Conservation (phyloP, 306 rosid genomes). For the Vigna reflexopilosa region DNA sequence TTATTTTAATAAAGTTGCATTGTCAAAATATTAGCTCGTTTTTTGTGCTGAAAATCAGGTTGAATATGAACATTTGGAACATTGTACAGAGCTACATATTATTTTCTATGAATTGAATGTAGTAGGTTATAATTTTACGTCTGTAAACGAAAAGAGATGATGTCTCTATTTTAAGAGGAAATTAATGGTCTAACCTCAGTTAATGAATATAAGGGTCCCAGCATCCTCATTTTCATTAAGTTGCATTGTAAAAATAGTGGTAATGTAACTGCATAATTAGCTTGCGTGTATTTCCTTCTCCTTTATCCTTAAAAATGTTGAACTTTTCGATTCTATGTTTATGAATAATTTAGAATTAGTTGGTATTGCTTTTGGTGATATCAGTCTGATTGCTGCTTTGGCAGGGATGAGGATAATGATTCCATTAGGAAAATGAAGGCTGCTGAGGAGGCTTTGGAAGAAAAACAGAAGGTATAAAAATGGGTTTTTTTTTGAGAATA, state of each 20-base stretch:
- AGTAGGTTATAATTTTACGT: not conserved
- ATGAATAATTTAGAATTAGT: conserved; percentile 36
- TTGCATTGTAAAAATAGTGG: conserved; percentile 16
- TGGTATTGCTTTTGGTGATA: conserved; percentile 46
- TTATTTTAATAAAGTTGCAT: conserved; percentile 4
- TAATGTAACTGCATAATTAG: conserved; percentile 24
- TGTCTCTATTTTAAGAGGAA: conserved; percentile 9
- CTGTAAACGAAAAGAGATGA: conserved; percentile 10
- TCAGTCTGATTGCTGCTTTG: conserved; percentile 50
- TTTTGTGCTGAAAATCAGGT: not conserved
- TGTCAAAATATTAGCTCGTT: not conserved
- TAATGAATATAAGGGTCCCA: conserved; percentile 12
- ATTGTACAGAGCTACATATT: not conserved
- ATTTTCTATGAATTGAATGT: not conserved
- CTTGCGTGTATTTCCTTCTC: conserved; percentile 1
- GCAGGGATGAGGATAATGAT: conserved; percentile 84
- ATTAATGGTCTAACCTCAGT: not conserved
- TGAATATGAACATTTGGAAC: not conserved
- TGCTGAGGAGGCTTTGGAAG: conserved; percentile 86
- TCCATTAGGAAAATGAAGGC: conserved; percentile 81
- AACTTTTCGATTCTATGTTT: conserved; percentile 5
- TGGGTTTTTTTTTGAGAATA: conserved; percentile 14
- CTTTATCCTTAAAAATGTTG: conserved; percentile 3
- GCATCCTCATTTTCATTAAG: not conserved
- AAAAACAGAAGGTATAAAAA: conserved; percentile 72